Conservation (phyloP, 2,329 filamentous ascomycete species). For the Hypoxylon sp. region DNA sequence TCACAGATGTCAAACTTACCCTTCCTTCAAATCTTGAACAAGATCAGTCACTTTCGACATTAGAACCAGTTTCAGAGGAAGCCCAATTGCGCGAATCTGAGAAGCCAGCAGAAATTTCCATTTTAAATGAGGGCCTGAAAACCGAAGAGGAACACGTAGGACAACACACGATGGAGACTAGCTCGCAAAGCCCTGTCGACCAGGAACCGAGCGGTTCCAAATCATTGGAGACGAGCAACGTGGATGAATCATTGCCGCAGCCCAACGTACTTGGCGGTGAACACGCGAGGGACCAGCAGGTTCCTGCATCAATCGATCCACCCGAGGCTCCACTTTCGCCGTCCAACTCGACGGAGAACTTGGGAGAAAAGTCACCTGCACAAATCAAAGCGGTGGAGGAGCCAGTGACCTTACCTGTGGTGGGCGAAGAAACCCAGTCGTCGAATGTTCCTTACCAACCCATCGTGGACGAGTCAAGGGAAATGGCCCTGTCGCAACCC, state of each 20-base stretch:
- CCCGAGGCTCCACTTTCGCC: slow-evolving; percentile 37
- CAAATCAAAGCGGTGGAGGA: slow-evolving; percentile 39
- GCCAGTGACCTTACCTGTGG: slow-evolving; percentile 15
- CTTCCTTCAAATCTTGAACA: slow-evolving; percentile 18
- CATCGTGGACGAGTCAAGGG: slow-evolving; percentile 29
- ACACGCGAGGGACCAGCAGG: slow-evolving; percentile 41
- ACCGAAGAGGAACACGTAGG: slow-evolving; percentile 27
- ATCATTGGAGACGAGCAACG: slow-evolving; percentile 37
- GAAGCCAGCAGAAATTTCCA: slow-evolving; percentile 20
- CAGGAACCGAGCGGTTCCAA: slow-evolving; percentile 37
- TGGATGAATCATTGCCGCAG: slow-evolving; percentile 44
- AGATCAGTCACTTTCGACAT: slow-evolving; percentile 13
- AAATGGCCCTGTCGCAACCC: slow-evolving; percentile 50
- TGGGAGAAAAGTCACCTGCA: slow-evolving; percentile 42
- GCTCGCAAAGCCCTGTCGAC: slow-evolving; percentile 22
- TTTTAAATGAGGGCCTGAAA: slow-evolving; percentile 20
- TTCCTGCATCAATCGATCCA: slow-evolving; percentile 42
- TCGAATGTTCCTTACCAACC: slow-evolving; percentile 28
- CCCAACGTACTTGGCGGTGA: slow-evolving; percentile 47
- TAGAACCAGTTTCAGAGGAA: slow-evolving; percentile 22
- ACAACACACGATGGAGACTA: slow-evolving; percentile 29
- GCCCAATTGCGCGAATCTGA: slow-evolving; percentile 27
- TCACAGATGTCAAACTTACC: slow-evolving; percentile 10
- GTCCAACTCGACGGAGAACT: slow-evolving; percentile 34
- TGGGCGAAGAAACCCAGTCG: slow-evolving; percentile 35